phyloP scores from a whole-genome alignment of 108 stramenopile genomes.

The Hondaea fermentalgiana region DNA sequence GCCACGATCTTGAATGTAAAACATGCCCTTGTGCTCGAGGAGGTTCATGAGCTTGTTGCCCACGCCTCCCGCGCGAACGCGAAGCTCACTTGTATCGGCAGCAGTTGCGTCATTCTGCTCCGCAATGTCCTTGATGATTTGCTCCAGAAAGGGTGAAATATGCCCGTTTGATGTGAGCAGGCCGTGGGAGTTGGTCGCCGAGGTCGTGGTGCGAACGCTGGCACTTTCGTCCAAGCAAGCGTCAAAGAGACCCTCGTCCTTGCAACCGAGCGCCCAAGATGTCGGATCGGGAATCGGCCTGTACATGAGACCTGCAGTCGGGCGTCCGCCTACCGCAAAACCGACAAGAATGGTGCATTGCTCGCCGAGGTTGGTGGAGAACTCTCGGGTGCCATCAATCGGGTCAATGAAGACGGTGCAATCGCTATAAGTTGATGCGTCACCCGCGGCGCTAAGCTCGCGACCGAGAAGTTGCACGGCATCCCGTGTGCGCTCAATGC shows the following conservation, averaged over 20 bases:
- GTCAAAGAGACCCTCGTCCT: conserved; percentile 34
- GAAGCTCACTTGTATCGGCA: not conserved
- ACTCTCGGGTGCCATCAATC: conserved; percentile 68
- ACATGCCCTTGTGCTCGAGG: conserved; percentile 32
- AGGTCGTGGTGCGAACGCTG: not conserved
- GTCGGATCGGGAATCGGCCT: conserved; percentile 42
- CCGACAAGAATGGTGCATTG: conserved; percentile 64
- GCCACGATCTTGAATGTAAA: conserved; percentile 57
- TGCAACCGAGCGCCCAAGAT: conserved; percentile 50
- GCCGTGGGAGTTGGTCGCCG: not conserved
- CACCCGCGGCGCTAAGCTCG: conserved; percentile 38
- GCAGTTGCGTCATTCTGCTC: conserved; percentile 16
- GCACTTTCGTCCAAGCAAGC: conserved; percentile 17
- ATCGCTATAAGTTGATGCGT: conserved; percentile 45
- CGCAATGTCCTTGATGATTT: not conserved
- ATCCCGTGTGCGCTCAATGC: not conserved
- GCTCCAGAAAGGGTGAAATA: conserved; percentile 50
- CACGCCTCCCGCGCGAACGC: conserved; percentile 40
- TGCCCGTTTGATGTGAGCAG: conserved; percentile 54
- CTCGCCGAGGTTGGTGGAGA: conserved; percentile 59
- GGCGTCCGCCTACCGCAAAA: conserved; percentile 44
- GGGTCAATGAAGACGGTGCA: conserved; percentile 67
- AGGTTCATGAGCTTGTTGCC: conserved; percentile 60
- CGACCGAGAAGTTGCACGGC: conserved; percentile 19
- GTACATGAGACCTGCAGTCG: conserved; percentile 52